A percentile compares a stretch with the other conserved stretches of the same genome.
phyloP scores from a whole-genome alignment of 306 rosid genomes.

The Cercis canadensis region DNA sequence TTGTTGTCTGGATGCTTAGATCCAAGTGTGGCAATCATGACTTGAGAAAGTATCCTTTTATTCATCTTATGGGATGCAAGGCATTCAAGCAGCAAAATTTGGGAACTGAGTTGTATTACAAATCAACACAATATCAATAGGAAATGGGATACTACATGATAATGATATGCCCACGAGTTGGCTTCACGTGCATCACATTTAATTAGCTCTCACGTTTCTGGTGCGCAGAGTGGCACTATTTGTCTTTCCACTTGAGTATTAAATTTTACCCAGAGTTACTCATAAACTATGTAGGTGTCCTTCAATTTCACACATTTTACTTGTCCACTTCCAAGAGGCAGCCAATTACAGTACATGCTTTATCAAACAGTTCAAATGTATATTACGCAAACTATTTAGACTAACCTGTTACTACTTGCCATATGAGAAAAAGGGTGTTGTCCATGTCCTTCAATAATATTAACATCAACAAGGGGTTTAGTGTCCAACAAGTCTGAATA shows the following conservation, averaged over 20 bases:
- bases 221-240: no score
- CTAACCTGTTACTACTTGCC: neutral
- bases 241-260: no score
- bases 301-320: no score
- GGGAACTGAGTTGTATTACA: no score
- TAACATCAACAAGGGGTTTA: neutral
- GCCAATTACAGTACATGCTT: neutral
- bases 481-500: neutral
- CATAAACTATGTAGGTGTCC: neutral
- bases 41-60: neutral
- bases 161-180: no score
- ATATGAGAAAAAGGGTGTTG: neutral
- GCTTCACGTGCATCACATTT: no score
- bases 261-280: no score
- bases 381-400: neutral
- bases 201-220: no score
- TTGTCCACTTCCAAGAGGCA: neutral
- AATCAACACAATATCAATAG: no score
- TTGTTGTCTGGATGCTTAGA: neutral
- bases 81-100: neutral
- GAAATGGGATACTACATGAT: no score
- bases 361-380: neutral
- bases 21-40: slow-evolving; percentile 14
- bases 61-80: neutral
- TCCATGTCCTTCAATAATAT: neutral